These are phyloP conservation scores for Clonostachys solani DNA, from an alignment of 2,329 filamentous ascomycete genomes.

Conservation along the genomic window DNA sequence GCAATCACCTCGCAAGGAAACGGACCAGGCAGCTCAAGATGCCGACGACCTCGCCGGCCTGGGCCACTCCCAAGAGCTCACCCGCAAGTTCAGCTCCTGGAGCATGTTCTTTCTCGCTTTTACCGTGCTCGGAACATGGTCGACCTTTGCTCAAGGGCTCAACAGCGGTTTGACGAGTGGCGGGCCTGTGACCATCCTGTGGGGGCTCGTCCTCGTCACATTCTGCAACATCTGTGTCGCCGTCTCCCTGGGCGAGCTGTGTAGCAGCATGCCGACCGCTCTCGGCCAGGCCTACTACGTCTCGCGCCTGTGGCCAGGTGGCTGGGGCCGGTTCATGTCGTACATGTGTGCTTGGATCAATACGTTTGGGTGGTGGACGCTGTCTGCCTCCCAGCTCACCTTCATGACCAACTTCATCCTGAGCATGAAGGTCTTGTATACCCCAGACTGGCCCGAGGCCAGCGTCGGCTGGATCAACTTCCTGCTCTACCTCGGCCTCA, in stretches of 20 bases:
- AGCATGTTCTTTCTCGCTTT: slow-evolving; percentile 47
- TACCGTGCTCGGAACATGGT: slow-evolving; percentile 45
- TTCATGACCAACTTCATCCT: slow-evolving; percentile 48
- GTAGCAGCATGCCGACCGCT: slow-evolving; percentile 46
- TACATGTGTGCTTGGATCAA: slow-evolving; percentile 51
- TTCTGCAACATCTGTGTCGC: slow-evolving; percentile 39
- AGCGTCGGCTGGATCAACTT: slow-evolving; percentile 39
- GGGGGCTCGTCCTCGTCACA: slow-evolving; percentile 40
- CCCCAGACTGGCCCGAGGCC: slow-evolving; percentile 29
- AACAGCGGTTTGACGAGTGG: slow-evolving; percentile 37
- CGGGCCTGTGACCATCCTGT: slow-evolving; percentile 39
- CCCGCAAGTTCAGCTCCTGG: slow-evolving; percentile 34
- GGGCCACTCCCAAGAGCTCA: slow-evolving; percentile 15
- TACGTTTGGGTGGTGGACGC: slow-evolving; percentile 47
- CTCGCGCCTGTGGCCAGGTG: slow-evolving; percentile 12
- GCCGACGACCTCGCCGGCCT: slow-evolving; percentile 15
- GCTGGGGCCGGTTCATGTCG: slow-evolving; percentile 32
- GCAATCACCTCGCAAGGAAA: neutral
- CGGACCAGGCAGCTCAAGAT: slow-evolving; percentile 8
- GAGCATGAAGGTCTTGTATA: slow-evolving; percentile 40
- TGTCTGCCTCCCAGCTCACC: slow-evolving; percentile 41
- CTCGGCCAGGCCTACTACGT: slow-evolving; percentile 47
- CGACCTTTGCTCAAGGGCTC: slow-evolving; percentile 37
- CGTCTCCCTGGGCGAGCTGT: slow-evolving; percentile 41
- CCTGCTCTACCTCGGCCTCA: slow-evolving; percentile 41